phyloP scores from a whole-genome alignment of 2,329 filamentous ascomycete species.

The Cordyceps farinosa region DNA sequence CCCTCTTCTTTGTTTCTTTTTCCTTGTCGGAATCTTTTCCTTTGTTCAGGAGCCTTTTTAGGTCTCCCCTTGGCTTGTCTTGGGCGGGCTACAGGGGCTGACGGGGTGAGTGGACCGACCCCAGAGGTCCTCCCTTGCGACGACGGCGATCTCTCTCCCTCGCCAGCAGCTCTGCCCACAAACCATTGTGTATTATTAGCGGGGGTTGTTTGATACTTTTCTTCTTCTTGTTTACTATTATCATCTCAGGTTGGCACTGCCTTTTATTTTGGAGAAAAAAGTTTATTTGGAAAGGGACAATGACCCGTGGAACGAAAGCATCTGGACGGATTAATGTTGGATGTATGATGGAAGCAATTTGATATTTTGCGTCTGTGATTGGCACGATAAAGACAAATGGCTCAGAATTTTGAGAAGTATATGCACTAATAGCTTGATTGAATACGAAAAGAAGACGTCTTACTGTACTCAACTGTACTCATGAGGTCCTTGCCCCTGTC shows the following conservation, averaged over 20 bases:
- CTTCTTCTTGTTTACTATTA: conserved; percentile 11
- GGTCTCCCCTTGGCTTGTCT: neutral
- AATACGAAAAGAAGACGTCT: neutral
- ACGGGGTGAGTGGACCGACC: conserved; percentile 5
- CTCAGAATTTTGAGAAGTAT: neutral
- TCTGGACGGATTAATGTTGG: conserved; percentile 16
- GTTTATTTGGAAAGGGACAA: conserved; percentile 1
- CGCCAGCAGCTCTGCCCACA: neutral
- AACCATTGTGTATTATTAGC: conserved; percentile 3
- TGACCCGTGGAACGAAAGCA: conserved; percentile 8
- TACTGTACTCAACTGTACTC: neutral
- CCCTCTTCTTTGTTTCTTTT: neutral
- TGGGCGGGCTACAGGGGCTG: neutral
- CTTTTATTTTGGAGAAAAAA: neutral
- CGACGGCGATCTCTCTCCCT: conserved; percentile 2
- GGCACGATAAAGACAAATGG: neutral
- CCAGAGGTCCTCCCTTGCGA: conserved; percentile 5
- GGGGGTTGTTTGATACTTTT: neutral
- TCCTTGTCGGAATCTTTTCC: neutral
- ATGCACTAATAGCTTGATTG: conserved; percentile 3
- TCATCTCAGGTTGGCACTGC: neutral
- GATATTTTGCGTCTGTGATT: neutral
- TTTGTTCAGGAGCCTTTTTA: neutral
- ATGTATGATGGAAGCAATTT: conserved; percentile 15
- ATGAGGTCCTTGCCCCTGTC: neutral